Evolutionary conservation across 23 red algal species (phyloP).

Genomic region (Cyanidioschyzon merolae): DNA sequence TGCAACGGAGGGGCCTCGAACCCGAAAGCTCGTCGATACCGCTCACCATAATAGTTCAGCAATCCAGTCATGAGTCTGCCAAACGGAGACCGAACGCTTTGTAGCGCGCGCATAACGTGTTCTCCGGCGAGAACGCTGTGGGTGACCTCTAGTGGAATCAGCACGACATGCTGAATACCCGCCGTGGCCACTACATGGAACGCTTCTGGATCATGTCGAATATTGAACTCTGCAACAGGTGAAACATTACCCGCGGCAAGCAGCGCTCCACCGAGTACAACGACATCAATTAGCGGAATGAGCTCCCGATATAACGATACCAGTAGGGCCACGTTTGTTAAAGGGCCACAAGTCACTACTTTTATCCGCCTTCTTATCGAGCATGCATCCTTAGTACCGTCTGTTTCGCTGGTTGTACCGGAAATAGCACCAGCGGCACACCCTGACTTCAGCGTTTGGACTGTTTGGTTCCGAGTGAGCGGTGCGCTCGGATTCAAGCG

Average conservation of each 20-base stretch:
- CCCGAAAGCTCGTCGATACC: slow-evolving; percentile 17
- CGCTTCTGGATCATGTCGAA: slow-evolving; percentile 31
- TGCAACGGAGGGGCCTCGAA: slow-evolving; percentile 17
- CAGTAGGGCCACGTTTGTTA: slow-evolving; percentile 28
- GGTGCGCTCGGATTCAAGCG: background rate
- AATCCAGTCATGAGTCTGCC: slow-evolving; percentile 10
- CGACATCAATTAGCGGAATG: slow-evolving; percentile 1
- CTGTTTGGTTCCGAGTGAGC: background rate
- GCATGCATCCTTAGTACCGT: background rate
- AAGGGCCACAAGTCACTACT: slow-evolving; percentile 14
- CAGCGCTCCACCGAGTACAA: slow-evolving; percentile 21
- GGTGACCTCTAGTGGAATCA: slow-evolving; percentile 25
- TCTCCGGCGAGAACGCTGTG: slow-evolving; percentile 21
- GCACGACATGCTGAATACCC: slow-evolving; percentile 10
- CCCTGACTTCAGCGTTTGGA: background rate
- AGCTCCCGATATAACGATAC: slow-evolving; percentile 16
- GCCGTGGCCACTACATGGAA: slow-evolving; percentile 7
- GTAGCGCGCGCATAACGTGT: background rate
- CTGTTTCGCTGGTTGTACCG: background rate
- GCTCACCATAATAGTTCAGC: slow-evolving; percentile 9
- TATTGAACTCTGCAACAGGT: slow-evolving; percentile 30
- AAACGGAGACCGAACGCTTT: background rate
- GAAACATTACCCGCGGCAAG: slow-evolving; percentile 19
- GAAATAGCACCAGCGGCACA: background rate
- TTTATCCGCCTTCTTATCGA: background rate